These are phyloP conservation scores for Pilaira anomala DNA, from an alignment of 192 early-diverging fungal genomes.

Conservation along the genomic window DNA sequence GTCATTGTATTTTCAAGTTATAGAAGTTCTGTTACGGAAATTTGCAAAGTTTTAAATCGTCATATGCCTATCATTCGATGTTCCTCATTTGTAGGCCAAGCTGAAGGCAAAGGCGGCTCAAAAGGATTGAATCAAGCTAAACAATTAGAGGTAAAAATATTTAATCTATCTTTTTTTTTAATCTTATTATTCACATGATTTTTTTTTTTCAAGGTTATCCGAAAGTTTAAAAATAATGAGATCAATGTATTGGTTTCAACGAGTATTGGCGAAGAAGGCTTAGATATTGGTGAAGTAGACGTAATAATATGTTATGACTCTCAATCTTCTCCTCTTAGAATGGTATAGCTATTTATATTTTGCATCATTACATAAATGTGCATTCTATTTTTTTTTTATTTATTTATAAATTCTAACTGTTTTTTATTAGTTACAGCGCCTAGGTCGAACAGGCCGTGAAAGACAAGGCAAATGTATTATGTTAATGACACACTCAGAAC, in stretches of 20 bases:
- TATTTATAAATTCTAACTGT: no score
- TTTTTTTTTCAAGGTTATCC: constrained; percentile 51
- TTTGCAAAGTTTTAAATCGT: constrained; percentile 54
- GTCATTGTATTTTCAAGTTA: constrained; percentile 87
- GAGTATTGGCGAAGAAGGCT: constrained; percentile 91
- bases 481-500: constrained; percentile 66
- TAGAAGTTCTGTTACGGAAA: constrained; percentile 85
- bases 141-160: constrained; percentile 69
- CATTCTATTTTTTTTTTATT: no score
- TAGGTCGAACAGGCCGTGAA: constrained; percentile 79
- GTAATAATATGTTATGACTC: constrained; percentile 89
- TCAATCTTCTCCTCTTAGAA: constrained; percentile 70
- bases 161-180: no score
- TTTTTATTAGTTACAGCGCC: constrained; percentile 61
- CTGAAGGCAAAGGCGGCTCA: constrained; percentile 39
- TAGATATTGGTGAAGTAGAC: constrained; percentile 96
- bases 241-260: constrained; percentile 89
- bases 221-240: constrained; percentile 70
- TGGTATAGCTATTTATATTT: constrained; percentile 42
- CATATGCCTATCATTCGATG: constrained; percentile 68
- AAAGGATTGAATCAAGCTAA: constrained; percentile 85
- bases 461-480: constrained; percentile 63
- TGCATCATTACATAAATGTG: no score
- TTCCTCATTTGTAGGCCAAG: constrained; percentile 83
- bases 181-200: no score